A percentile compares a stretch with the other conserved stretches of the same genome.
Evolutionary conservation across 352 stramenopile species (phyloP).

Genomic region (Phytopythium boreale): DNA sequence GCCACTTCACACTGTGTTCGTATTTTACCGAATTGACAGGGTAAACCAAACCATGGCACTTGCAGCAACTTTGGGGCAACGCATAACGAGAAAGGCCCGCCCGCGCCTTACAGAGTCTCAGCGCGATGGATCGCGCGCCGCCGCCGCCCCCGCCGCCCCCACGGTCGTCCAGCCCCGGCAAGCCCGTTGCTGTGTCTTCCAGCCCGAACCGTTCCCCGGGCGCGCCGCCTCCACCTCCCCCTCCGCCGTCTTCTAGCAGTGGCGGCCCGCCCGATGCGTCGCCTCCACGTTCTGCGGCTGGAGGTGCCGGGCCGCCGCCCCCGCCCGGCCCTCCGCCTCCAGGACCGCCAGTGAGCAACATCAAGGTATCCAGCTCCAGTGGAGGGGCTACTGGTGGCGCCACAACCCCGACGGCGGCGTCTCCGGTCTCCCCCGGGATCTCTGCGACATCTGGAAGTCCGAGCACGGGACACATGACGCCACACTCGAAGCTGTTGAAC

Average conservation of each 20-base stretch:
- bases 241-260: not conserved
- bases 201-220: not conserved
- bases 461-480: conserved; percentile 24
- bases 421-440: conserved; percentile 16
- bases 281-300: not conserved
- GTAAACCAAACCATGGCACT: not conserved
- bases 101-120: not conserved
- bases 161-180: not conserved
- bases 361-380: not conserved
- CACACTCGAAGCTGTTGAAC: conserved; percentile 71
- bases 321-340: not conserved
- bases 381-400: too few species aligned
- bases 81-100: not conserved
- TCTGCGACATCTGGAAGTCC: conserved; percentile 19
- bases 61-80: not conserved
- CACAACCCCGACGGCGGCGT: not conserved
- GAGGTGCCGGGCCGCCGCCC: not conserved
- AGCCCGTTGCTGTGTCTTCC: not conserved
- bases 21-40: not conserved
- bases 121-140: conserved; percentile 1
- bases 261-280: not conserved
- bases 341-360: not conserved
- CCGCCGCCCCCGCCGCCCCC: not conserved
- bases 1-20: not conserved
- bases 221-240: not conserved